phyloP scores from a whole-genome alignment of 106 monocot species.

The Amphibolis antarctica region DNA sequence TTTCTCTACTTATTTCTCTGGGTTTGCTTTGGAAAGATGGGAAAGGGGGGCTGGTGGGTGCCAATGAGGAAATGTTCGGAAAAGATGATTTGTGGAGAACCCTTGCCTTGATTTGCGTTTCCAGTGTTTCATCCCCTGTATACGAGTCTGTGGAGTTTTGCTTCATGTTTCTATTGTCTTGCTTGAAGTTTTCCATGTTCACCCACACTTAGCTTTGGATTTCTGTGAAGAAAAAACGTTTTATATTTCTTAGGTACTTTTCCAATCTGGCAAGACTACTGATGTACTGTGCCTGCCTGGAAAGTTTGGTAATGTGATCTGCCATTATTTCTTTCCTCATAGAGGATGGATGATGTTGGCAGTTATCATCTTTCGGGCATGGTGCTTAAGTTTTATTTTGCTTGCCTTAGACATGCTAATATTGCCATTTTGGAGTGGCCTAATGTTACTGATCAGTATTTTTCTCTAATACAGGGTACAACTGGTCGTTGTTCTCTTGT shows the following conservation, averaged over 20 bases:
- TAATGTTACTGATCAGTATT: background rate
- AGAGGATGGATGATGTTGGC: constrained; percentile 13
- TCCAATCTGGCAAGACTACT: constrained; percentile 2
- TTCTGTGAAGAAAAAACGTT: background rate
- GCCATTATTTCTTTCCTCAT: constrained; percentile 19
- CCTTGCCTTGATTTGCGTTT: constrained; percentile 2
- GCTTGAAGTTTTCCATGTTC: background rate
- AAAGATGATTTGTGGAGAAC: background rate
- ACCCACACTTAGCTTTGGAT: background rate
- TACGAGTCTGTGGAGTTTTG: background rate
- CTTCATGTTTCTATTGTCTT: background rate
- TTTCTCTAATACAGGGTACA: constrained; percentile 14
- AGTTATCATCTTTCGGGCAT: constrained; percentile 11
- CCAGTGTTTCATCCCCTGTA: constrained; percentile 1
- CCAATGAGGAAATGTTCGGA: background rate
- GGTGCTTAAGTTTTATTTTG: background rate
- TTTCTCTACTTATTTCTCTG: too few species aligned
- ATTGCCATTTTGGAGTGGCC: background rate
- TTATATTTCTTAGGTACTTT: background rate
- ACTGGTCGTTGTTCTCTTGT: background rate
- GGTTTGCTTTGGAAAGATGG: too few species aligned
- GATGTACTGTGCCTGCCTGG: constrained; percentile 1
- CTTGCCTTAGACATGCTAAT: background rate
- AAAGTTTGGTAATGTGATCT: constrained; percentile 21
- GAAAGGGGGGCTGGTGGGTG: background rate